phyloP scores from a whole-genome alignment of 2,329 filamentous ascomycete species.

The Penicillium sclerotiorum region DNA sequence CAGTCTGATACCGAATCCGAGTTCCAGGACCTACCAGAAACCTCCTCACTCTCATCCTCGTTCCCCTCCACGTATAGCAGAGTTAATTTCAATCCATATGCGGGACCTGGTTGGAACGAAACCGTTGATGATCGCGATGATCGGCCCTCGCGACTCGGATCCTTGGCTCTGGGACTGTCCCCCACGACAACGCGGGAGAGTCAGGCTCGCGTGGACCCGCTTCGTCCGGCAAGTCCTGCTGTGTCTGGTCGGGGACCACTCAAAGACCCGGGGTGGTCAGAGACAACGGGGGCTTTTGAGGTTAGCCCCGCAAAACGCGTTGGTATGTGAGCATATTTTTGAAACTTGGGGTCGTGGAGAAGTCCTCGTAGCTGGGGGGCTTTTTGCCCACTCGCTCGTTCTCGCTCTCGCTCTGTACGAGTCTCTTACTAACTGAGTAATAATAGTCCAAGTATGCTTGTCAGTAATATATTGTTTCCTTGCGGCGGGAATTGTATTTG shows the following conservation, averaged over 20 bases:
- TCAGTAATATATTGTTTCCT: constrained; percentile 75
- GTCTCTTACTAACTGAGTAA: background rate
- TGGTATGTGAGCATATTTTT: constrained; percentile 51
- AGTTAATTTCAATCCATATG: constrained; percentile 48
- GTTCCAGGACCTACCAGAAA: constrained; percentile 35
- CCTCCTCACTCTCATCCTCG: constrained; percentile 33
- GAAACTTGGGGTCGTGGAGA: no score
- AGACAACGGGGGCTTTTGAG: constrained; percentile 54
- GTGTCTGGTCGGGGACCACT: constrained; percentile 17
- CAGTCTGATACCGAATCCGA: constrained; percentile 28
- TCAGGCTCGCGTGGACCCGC: constrained; percentile 15
- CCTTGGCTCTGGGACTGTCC: constrained; percentile 18
- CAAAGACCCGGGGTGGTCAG: constrained; percentile 17
- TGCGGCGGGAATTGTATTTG: constrained; percentile 78
- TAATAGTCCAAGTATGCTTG: constrained; percentile 66
- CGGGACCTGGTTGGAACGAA: constrained; percentile 41
- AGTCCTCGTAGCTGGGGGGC: background rate
- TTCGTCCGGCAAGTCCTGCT: constrained; percentile 10
- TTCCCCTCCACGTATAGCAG: constrained; percentile 40
- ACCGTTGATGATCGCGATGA: constrained; percentile 35
- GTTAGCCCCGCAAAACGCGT: constrained; percentile 57
- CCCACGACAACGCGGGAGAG: constrained; percentile 25
- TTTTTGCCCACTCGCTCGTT: background rate
- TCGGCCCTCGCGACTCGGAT: constrained; percentile 22
- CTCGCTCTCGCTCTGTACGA: background rate